Base-by-base conservation (phyloP, 495 filamentous ascomycete species). In the Penicillium egyptiacum region DNA sequence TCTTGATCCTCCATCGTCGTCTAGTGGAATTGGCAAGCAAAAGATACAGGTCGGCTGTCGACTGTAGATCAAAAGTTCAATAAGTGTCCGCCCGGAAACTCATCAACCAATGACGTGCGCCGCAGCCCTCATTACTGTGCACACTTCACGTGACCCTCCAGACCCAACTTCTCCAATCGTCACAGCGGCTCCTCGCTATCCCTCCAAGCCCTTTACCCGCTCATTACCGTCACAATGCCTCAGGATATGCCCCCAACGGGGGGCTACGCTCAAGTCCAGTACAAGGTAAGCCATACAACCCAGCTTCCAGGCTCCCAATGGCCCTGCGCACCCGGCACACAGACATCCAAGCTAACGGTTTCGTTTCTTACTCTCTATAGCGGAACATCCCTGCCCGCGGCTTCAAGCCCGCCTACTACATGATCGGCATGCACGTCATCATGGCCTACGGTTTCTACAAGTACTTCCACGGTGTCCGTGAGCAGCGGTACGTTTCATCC, bases 241-340 rank as follows among this genome's bases (percentile, higher is more conserved):
- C 80, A 83, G 84, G 94, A 98, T 84, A 88, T 98, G 79, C 94
- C 94, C 75, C 94, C 94, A 60, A 66, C 72, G 66, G 94, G 94
- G 78, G 94, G 94, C 82, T 98, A 98, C 73, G 88, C 83, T 66
- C 88, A 91, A 63, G 86, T 98, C 50, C 94, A 98, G 75, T 98
- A 96, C 81, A 96, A 96, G 85, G 89, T 92, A 73, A 62, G 80
- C 74, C 57, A 50, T 63, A n/a, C n/a, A 47, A 39, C 12, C n/a
- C 25, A 12, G 25, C 17, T 56, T 9, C 26, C 5, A 37, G 55
- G 25, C 22, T 16, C 52, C 43, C 44, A 55, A 55, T 55, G 53
- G 43, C 42, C 51, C 31, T 44, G 49, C 53, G 10, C 40, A 33
- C 45, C 52, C 26, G 43, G 50, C 50, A 48, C 48, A 45, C 48